Evolutionary conservation across 2,329 filamentous ascomycete species (phyloP).

Genomic region (Dactylellina parvicollis): DNA sequence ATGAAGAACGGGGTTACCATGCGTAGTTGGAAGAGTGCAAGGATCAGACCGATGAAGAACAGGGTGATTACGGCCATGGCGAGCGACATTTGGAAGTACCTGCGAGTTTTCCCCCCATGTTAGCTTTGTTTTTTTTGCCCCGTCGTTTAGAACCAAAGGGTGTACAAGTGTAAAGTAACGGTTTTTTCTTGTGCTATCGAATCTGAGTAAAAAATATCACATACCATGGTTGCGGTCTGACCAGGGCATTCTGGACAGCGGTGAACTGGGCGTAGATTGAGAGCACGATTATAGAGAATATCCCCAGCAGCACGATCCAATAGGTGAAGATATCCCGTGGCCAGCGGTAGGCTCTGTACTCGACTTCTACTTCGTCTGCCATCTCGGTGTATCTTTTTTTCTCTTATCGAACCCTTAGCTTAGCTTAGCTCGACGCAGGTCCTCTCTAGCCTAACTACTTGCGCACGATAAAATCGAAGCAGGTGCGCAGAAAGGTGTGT

Average conservation of each 20-base stretch:
- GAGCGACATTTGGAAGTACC: slow-evolving; percentile 54
- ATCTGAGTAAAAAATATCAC: slow-evolving; percentile 6
- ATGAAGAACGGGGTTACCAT: slow-evolving; percentile 53
- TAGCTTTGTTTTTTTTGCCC: slow-evolving; percentile 25
- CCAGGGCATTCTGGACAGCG: slow-evolving; percentile 45
- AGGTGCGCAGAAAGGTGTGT: slow-evolving; percentile 11
- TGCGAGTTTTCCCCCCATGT: slow-evolving; percentile 28
- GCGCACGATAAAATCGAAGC: neutral
- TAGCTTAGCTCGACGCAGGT: slow-evolving; percentile 32
- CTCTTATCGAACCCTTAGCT: neutral
- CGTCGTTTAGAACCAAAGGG: too few species aligned
- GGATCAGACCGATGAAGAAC: slow-evolving; percentile 31
- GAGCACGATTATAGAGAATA: slow-evolving; percentile 49
- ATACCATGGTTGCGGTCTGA: slow-evolving; percentile 51
- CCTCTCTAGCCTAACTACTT: neutral
- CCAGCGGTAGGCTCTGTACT: slow-evolving; percentile 50
- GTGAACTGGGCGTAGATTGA: slow-evolving; percentile 50
- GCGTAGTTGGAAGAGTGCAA: slow-evolving; percentile 43
- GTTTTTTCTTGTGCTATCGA: slow-evolving; percentile 8
- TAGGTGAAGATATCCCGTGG: slow-evolving; percentile 39
- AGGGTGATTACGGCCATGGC: slow-evolving; percentile 45
- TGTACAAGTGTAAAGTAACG: too few species aligned
- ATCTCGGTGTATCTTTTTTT: slow-evolving; percentile 9
- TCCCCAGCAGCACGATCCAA: slow-evolving; percentile 34
- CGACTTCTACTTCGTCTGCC: slow-evolving; percentile 50